Base-by-base conservation (phyloP, 306 rosid species). In the Canavalia gladiata region DNA sequence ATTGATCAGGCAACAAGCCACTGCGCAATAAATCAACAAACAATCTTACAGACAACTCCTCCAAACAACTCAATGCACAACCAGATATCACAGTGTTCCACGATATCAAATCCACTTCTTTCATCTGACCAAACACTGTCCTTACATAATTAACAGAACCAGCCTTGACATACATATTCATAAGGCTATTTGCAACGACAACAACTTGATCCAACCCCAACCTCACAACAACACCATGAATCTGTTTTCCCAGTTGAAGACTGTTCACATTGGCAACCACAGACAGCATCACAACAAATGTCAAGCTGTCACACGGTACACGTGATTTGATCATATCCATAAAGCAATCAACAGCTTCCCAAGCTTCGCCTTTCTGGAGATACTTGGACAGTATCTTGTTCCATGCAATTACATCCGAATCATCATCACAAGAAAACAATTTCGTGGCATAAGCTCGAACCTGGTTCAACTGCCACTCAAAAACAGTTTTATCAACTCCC, bases 41-140 rank as follows among this genome's bases (percentile, higher is more conserved):
- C 35, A 90, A 68, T 33, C 82, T 77, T 7, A 88, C 8, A 2
- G 97, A 87, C 63, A 88, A 89, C 83, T 86, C 88, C 77, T 80
- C 89, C 67, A 84, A 82, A 78, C 92, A 80, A 81, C 79, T 83
- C 78, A 80, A 82, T 0, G 87, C 82, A 81, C 87, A 90, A 86
- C 90, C 90, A 25, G 95, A 90, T 81, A 90, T 90, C 87, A 94
- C 64, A 0, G 98, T 89, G 88, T 94, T 94, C 97, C 95, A 94
- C 4, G 96, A 89, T 80, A 94, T 84, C 57, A 94, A 83, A 86
- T 94, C 98, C 87, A 76, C 69, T 58, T 84, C 88, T 52, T 77
- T 77, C 89, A 92, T 88, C 72, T 67, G 65, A 82, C 84, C 52
- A 68, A 94, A 94, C 76, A 90, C 67, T 58, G 41, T 41, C 47